Evolutionary conservation across 2,329 filamentous ascomycete genomes (phyloP), one percentile per base, ranked within the genome.

Genomic region (Xylaria sp.): DNA sequence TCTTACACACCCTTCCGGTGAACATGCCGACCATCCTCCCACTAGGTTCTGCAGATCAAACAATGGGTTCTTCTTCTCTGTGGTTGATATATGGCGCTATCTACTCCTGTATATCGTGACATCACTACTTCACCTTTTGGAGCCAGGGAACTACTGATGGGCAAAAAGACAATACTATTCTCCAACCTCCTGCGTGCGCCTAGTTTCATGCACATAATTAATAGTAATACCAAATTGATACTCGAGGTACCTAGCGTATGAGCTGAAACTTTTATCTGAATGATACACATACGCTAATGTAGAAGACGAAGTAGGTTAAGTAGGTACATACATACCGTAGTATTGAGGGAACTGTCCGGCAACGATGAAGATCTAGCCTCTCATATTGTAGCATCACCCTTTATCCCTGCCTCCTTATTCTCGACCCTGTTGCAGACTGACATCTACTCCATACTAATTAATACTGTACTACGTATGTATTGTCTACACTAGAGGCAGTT

Each of bases 1-100:
- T 66, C 55, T 48, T 66, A 60, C 62, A 55, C 52, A 59, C 13
- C 36, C 31, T 39, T 18, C 23, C 36, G 7, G 58, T 63, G 20
- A 55, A 20, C 36, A 49, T 59, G 36, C 41, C 39, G 49, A 59
- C 3, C 62, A 41, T 55, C 8, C 33, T 63, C 54, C 41, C 33
- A 43, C 31, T 39, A 59, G 39, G 58, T 15, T 57, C 49, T 55
- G 69, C 46, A 69, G 60, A 70, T 70, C 67, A 69, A 63, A 67
- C 65, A 46, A 46, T 48, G 56, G 54, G 36, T 46, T 33, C 15
- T 12, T 15, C 18, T 15, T 46, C 56, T 61, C 33, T 52, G 12
- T 56, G 36, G 15, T 18, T 58, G 23, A 36, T 28, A 20, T 56
- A 52, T 33, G 52, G 58, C 58, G 5, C 2, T 33, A 5, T 23